phyloP scores from a whole-genome alignment of 1,139 yeast species.

The Yamadazyma jaroonii region DNA sequence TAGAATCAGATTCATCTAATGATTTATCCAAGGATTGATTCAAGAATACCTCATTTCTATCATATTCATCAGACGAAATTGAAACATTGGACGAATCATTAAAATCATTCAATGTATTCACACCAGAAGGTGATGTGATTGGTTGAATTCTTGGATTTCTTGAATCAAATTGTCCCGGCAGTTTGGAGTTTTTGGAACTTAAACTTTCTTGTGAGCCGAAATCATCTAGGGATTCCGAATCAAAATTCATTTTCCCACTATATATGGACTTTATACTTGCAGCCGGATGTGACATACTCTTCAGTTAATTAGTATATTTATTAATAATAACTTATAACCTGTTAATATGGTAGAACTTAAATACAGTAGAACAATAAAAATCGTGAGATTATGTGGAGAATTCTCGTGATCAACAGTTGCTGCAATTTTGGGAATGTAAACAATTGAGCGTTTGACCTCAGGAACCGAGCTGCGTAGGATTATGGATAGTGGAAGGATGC shows the following conservation, averaged over 20 bases:
- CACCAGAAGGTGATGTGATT: not conserved
- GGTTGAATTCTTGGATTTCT: slow-evolving; percentile 4
- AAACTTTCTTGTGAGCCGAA: slow-evolving; percentile 18
- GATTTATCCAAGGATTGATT: not conserved
- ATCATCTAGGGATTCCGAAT: slow-evolving; percentile 23
- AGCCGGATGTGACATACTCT: slow-evolving; percentile 40
- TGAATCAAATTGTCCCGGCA: not conserved
- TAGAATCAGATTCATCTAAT: slow-evolving; percentile 2
- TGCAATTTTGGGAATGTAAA: no score
- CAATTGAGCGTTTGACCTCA: no score
- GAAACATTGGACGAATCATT: slow-evolving; percentile 19
- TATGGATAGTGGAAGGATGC: no score
- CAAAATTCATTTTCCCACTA: slow-evolving; percentile 34
- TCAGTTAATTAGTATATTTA: not conserved
- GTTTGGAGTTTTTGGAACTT: slow-evolving; percentile 20
- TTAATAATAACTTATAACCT: no score
- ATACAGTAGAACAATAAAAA: no score
- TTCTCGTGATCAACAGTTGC: not conserved
- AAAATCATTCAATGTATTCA: not conserved
- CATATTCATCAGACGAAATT: slow-evolving; percentile 21
- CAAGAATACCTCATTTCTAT: not conserved
- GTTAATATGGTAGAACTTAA: no score
- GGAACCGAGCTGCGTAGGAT: no score
- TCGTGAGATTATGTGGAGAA: slow-evolving; percentile 3
- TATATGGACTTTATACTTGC: slow-evolving; percentile 41